Conservation (phyloP, 495 filamentous ascomycete genomes). For the Cercophora samala region DNA sequence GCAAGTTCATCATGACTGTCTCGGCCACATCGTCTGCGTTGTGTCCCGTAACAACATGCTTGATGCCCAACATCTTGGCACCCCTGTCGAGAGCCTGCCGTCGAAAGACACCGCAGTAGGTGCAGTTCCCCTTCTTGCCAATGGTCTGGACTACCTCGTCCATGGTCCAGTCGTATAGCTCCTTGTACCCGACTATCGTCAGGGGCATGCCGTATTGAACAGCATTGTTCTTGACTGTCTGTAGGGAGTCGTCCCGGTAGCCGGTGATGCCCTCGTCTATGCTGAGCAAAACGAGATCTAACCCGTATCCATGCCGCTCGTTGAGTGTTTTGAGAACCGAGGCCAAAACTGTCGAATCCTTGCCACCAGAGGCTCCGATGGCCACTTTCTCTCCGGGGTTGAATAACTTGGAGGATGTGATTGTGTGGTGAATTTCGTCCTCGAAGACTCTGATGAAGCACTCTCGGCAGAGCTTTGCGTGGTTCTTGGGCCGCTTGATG, state of each 20-base stretch:
- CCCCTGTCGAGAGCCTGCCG: conserved; percentile 92
- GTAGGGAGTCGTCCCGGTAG: conserved; percentile 90
- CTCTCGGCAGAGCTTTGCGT: conserved; percentile 80
- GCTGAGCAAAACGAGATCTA: conserved; percentile 80
- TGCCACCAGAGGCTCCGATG: conserved; percentile 94
- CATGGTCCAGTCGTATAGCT: conserved; percentile 99
- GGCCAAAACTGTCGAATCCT: conserved; percentile 95
- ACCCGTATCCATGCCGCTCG: conserved; percentile 79
- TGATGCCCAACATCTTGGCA: conserved; percentile 80
- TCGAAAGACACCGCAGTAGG: conserved; percentile 95
- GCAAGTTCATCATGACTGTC: conserved; percentile 94
- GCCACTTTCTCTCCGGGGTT: conserved; percentile 80
- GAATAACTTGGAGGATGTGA: conserved; percentile 75
- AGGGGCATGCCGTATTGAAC: conserved; percentile 85
- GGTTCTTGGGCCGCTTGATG: conserved; percentile 90
- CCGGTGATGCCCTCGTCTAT: conserved; percentile 98
- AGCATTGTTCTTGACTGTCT: conserved; percentile 93
- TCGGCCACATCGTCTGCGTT: conserved; percentile 99
- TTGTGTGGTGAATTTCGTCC: conserved; percentile 89
- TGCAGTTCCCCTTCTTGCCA: conserved; percentile 98
- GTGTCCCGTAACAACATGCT: conserved; percentile 94
- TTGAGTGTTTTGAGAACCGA: conserved; percentile 94
- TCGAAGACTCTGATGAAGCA: conserved; percentile 91
- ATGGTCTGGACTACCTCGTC: conserved; percentile 94
- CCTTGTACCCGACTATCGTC: conserved; percentile 86